These are phyloP conservation scores for Leucosporidium yakuticum DNA, from an alignment of 768 basidiomycete genomes.

Conservation along the genomic window DNA sequence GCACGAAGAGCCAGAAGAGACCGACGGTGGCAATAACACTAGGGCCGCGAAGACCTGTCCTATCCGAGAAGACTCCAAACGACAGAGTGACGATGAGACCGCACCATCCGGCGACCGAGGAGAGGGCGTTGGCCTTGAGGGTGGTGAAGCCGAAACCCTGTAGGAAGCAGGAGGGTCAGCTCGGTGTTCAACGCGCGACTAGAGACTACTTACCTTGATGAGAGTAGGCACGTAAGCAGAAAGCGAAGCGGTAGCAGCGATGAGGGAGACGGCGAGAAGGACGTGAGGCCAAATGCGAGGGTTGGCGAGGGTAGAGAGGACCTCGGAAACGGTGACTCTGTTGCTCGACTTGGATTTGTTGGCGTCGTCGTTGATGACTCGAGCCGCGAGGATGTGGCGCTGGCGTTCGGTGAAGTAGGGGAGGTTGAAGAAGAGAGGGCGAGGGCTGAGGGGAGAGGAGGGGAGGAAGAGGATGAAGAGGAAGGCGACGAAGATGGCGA, in stretches of 20 bases:
- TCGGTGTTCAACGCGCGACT: constrained; percentile 32
- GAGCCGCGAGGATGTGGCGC: constrained; percentile 33
- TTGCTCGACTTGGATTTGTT: constrained; percentile 29
- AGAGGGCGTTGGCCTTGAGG: constrained; percentile 40
- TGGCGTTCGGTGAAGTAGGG: constrained; percentile 36
- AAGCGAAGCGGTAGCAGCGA: constrained; percentile 28
- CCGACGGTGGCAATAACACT: constrained; percentile 32
- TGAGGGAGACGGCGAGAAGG: constrained; percentile 29
- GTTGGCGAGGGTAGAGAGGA: constrained; percentile 28
- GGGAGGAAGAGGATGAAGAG: constrained; percentile 39
- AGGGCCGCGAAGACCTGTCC: constrained; percentile 33
- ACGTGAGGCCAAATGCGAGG: constrained; percentile 36
- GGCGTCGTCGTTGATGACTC: constrained; percentile 39
- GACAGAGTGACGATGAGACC: constrained; percentile 29
- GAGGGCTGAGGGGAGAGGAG: constrained; percentile 32
- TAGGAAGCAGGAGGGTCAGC: constrained; percentile 26
- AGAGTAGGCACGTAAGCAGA: constrained; percentile 32
- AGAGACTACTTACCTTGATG: constrained; percentile 21
- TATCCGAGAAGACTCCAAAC: constrained; percentile 35
- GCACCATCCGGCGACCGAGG: constrained; percentile 39
- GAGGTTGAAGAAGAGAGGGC: constrained; percentile 32
- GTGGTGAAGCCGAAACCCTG: constrained; percentile 32
- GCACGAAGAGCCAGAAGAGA: constrained; percentile 27
- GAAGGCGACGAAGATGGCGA: constrained; percentile 37
- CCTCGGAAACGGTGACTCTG: constrained; percentile 26